Evolutionary conservation across 2,329 filamentous ascomycete genomes (phyloP), one percentile per base, ranked within the genome.

Genomic region (Sclerotinia glacialis): DNA sequence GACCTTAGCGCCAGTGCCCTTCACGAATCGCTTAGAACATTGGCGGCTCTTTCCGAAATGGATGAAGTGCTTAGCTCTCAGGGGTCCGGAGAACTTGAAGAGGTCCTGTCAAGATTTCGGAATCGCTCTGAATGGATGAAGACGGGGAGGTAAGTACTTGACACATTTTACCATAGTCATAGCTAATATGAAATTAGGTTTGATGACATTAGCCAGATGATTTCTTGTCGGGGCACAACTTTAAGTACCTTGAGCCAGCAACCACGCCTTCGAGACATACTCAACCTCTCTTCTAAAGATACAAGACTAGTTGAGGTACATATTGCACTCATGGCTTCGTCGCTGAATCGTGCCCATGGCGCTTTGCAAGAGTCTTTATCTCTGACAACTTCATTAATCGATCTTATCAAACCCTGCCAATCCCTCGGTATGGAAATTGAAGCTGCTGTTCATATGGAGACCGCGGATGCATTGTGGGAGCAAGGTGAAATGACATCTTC

Each of bases 391-490:
- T 88, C 89, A 34, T 82, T 99, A n/a, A 90, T 87, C 16, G 87
- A 91, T 65, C 83, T 98, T 34, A 86, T 93, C n/a, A 76, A 81
- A 7, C 81, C 87, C 4, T 95, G 91, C 75, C 83, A 84, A 68
- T 81, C 85, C 0, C 78, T 92, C n/a, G 91, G 90, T 0, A 79
- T 98, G 2, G 85, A 88, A 67, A 86, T 97, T 54, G 89, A 93
- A 74, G 90, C 88, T 16, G 88, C 88, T 16, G 86, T 93, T 49
- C 87, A 89, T 70, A 85, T 94, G 64, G 95, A 98, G 77, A 86
- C 91, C 9, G 93, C 96, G 14, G 92, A 90, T 73, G 92, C 96
- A 8, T 81, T 99, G 0, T 99, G 95, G 94, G 92, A 96, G 69
- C 90, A 97, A 75, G 93, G 93, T 16, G 94, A 99, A 77, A 91